Evolutionary conservation across 2,329 filamentous ascomycete genomes (phyloP).

Genomic region (Hypoxylon sp.): DNA sequence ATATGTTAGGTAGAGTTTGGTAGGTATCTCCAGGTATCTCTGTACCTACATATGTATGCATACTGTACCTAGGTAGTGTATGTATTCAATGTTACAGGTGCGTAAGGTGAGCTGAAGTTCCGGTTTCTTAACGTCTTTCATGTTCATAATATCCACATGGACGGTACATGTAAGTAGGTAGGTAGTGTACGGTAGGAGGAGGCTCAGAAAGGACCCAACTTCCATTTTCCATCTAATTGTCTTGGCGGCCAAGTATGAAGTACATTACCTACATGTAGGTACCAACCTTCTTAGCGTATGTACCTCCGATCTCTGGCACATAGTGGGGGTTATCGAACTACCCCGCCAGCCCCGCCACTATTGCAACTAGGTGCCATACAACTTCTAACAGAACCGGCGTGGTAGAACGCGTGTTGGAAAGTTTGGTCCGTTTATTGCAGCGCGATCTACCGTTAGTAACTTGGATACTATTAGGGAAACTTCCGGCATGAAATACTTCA

Average conservation of each 20-base stretch:
- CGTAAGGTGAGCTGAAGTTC: not conserved
- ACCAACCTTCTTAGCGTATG: constrained; percentile 9
- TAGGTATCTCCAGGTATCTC: too few species aligned
- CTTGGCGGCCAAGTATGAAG: constrained; percentile 18
- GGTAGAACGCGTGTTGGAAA: not conserved
- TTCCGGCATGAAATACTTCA: not conserved
- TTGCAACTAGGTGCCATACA: not conserved
- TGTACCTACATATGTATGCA: too few species aligned
- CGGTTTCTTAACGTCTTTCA: not conserved
- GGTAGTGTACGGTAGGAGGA: not conserved
- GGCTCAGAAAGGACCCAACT: constrained; percentile 27
- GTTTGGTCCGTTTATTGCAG: not conserved
- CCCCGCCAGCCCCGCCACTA: constrained; percentile 21
- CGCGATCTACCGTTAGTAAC: not conserved
- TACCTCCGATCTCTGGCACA: constrained; percentile 10
- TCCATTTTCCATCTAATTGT: not conserved
- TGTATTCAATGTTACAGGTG: not conserved
- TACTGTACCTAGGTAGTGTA: too few species aligned
- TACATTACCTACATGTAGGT: not conserved
- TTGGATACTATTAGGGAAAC: not conserved
- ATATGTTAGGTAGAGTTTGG: constrained; percentile 10
- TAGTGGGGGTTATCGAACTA: constrained; percentile 16
- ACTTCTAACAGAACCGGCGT: not conserved
- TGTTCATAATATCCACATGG: too few species aligned
- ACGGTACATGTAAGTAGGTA: not conserved